Percentiles rank a stretch among this genome's conserved stretches.
Evolutionary conservation across 768 basidiomycete genomes (phyloP).

Genomic region (Saitozyma sp.): DNA sequence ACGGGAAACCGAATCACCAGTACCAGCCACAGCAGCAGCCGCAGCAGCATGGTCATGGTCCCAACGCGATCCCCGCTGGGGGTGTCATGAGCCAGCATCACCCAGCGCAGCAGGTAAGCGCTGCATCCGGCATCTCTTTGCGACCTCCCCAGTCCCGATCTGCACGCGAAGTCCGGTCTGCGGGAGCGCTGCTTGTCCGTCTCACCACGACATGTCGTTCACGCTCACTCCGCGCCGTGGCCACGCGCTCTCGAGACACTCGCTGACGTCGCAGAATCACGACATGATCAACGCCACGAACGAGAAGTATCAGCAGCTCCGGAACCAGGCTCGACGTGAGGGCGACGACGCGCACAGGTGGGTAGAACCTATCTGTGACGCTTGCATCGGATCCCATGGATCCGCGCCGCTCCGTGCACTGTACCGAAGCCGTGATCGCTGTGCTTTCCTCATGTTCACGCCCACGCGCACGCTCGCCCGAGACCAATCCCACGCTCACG

Average conservation of each 20-base stretch:
- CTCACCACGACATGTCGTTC: too few relatives aligned
- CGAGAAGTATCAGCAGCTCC: constrained; percentile 67
- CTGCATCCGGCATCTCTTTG: too few relatives aligned
- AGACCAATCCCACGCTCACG: too few relatives aligned
- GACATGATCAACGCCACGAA: constrained; percentile 65
- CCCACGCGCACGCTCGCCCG: too few relatives aligned
- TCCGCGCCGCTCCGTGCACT: too few relatives aligned
- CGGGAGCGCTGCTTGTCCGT: too few relatives aligned
- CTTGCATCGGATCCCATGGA: too few relatives aligned
- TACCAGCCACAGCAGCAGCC: constrained; percentile 34
- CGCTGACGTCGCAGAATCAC: constrained; percentile 42
- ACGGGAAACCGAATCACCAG: constrained; percentile 30
- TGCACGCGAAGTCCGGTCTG: too few relatives aligned
- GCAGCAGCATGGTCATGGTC: constrained; percentile 21
- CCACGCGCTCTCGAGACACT: not conserved
- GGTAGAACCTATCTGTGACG: constrained; percentile 58
- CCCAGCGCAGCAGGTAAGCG: constrained; percentile 31
- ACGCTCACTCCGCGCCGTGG: too few relatives aligned
- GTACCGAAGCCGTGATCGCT: too few relatives aligned
- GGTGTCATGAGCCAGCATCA: constrained; percentile 39
- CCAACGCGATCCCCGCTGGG: constrained; percentile 31
- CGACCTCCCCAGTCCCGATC: too few relatives aligned
- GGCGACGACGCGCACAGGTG: constrained; percentile 60
- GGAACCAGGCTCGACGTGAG: constrained; percentile 73
- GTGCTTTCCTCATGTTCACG: too few relatives aligned